These are phyloP conservation scores for Penicillium sp. DNA, from an alignment of 2,329 filamentous ascomycete genomes.

Conservation along the genomic window DNA sequence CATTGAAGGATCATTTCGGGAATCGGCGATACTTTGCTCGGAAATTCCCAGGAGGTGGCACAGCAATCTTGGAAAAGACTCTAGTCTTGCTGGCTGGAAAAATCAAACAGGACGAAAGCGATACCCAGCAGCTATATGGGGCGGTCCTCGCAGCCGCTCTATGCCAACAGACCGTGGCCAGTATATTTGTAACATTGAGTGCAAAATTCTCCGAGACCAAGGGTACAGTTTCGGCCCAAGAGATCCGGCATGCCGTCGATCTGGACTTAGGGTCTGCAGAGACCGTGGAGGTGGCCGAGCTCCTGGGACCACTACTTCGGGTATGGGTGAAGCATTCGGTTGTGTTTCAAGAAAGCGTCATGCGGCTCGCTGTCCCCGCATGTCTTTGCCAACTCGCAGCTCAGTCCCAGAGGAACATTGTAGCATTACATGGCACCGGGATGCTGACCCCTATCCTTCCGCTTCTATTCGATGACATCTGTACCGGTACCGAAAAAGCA, in stretches of 20 bases:
- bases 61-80: slow-evolving; percentile 67
- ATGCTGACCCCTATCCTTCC: slow-evolving; percentile 62
- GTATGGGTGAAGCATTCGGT: slow-evolving; percentile 56
- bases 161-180: slow-evolving; percentile 67
- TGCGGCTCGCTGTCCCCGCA: slow-evolving; percentile 56
- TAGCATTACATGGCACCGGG: slow-evolving; percentile 65
- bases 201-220: slow-evolving; percentile 22
- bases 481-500: slow-evolving; percentile 52
- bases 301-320: slow-evolving; percentile 36
- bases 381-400: slow-evolving; percentile 55
- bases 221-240: slow-evolving; percentile 13
- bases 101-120: slow-evolving; percentile 43
- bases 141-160: slow-evolving; percentile 74
- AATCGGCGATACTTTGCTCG: slow-evolving; percentile 83
- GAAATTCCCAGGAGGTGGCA: slow-evolving; percentile 69
- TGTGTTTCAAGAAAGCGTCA: slow-evolving; percentile 38
- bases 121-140: slow-evolving; percentile 75
- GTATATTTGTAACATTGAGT: slow-evolving; percentile 53
- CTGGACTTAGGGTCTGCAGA: slow-evolving; percentile 38
- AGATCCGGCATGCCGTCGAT: slow-evolving; percentile 29
- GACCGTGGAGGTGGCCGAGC: slow-evolving; percentile 39
- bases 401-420: slow-evolving; percentile 62
- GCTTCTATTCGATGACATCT: slow-evolving; percentile 53
- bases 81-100: slow-evolving; percentile 60
- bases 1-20: slow-evolving; percentile 70